Evolutionary conservation across 495 filamentous ascomycete species (phyloP), one percentile per base, ranked within the genome.

Genomic region (Collariella sp.): DNA sequence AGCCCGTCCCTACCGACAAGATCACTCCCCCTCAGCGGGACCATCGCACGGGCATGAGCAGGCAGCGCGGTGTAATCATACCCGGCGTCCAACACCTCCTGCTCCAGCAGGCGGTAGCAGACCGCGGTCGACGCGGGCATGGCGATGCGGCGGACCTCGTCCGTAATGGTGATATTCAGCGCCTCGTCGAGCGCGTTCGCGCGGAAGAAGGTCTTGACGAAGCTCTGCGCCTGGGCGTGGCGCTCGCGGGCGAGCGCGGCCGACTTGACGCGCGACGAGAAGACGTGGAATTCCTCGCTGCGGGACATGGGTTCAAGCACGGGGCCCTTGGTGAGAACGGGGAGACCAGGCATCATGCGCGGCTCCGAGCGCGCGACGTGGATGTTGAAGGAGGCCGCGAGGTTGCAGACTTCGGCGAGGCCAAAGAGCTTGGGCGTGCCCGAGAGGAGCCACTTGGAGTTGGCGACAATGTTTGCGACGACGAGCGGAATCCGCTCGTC

Each of bases 391-490:
- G 82, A 69, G 1, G 64, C 60, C 2, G 80, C 81, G 31, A 85
- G 80, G 3, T 64, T 69, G 41, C 82, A 82, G 20, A 87, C 66
- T 46, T 85, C 81, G 12, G 70, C 70, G 50, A 87, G 81, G 39
- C 79, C 75, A 5, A 67, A 67, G 0, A 85, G 62, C 1, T 72
- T 71, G 0, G 84, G 85, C 1, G 85, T 89, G 3, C 79, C 85
- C 0, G 84, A 87, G 0, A 89, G 65, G 20, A 85, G 70, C 85
- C 85, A 89, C 51, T 78, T 80, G 10, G 77, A 76, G 42, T 71
- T 68, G 23, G 79, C 74, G 6, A 72, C 54, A 1, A 82, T 58
- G 12, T 66, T 55, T 23, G 55, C 51, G 22, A 72, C 56, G 54
- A 75, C 72, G n/a, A 57, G 49, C 4, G 52, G 54, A 20, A 64